Base-by-base conservation (phyloP, 1,284 basidiomycete genomes). In the Cerrena zonata region DNA sequence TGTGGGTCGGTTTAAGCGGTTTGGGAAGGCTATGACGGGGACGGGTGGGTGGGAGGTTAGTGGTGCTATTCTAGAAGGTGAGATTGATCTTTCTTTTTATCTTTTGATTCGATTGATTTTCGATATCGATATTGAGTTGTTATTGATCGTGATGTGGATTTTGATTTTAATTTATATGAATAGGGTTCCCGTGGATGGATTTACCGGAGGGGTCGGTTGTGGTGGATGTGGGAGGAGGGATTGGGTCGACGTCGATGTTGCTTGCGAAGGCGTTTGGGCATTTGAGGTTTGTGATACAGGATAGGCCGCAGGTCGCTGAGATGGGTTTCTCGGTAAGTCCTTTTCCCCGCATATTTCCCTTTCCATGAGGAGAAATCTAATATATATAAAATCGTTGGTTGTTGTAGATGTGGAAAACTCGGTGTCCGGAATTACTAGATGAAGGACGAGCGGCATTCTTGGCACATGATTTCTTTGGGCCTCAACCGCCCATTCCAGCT, bases 141-240 rank as follows among this genome's bases (percentile, higher is more conserved):
- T 13, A 23, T 3, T 19, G 39, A 15, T 13, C 21, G 13, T 22
- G 5, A 42, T 42, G 21, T 23, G 19, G 11, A 42, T 4, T 22
- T 42, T 42, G 25, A 27, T 18, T 10, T 53, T 47, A 19, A 11
- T 37, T 23, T 27, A 23, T 25, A 27, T 27, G 21, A 19, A 5
- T 55, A 86, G 84, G 75, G 4, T 86, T 85, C 58, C 78, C 82
- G 52, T 88, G 86, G 80, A 65, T 70, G 15, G 69, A 73, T 4
- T 69, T 89, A 18, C 73, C 74, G 2, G 66, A 61, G n/a, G 76
- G 76, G 2, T 78, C 80, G 38, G 65, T 78, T 5, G 68, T 89
- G 24, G 81, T 89, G 2, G 86, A 89, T 56, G 85, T 89, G 1
- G 86, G 86, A 0, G 85, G 86, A 5, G 86, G 86, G 1, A 84